Evolutionary conservation across 352 stramenopile species (phyloP), one percentile per base, ranked within the genome.

Genomic region (Achlya hypogyna): DNA sequence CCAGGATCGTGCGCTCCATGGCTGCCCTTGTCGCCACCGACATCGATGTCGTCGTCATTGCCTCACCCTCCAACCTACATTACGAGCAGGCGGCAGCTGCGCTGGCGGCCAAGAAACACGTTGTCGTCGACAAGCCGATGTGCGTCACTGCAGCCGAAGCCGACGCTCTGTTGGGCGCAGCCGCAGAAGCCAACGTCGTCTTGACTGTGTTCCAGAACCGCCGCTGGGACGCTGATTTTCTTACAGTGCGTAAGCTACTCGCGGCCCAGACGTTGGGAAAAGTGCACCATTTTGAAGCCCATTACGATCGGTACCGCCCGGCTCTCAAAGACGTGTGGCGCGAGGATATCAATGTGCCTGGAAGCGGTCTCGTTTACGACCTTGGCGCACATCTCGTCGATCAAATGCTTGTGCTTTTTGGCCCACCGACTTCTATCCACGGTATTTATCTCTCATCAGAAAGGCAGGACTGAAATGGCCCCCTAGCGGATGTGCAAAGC

Each of bases 161-260:
- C 23, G 53, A 78, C 45, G 80, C 84, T 58, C 73, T 91, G 10
- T 72, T 78, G 53, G 65, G 72, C 12, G 63, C 79, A 12, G 78
- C 80, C 23, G 67, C 75, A 38, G 65, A 66, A 25, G 74, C 87
- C 52, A 72, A 70, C 35, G 82, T 91, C 42, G 47, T 87, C 62
- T 87, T 91, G 64, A 78, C 80, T 14, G 78, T 91, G 12, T 90
- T 90, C 74, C 82, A 90, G 67, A 90, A 90, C 67, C 78, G 82
- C 49, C 82, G 82, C 51, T 87, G 81, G 71, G 80, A 91, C 69
- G 79, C 78, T 42, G 82, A 91, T 74, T 91, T 89, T 63, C 74
- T 89, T 49, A 91, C 82, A 0, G 68, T 89, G 16, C 74, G 70
- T 8, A 40, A 62, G 1, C 66, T 87, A n/a, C 66, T 91, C 9